phyloP scores from a whole-genome alignment of 495 filamentous ascomycete genomes.

The Aspergillus wentii region DNA sequence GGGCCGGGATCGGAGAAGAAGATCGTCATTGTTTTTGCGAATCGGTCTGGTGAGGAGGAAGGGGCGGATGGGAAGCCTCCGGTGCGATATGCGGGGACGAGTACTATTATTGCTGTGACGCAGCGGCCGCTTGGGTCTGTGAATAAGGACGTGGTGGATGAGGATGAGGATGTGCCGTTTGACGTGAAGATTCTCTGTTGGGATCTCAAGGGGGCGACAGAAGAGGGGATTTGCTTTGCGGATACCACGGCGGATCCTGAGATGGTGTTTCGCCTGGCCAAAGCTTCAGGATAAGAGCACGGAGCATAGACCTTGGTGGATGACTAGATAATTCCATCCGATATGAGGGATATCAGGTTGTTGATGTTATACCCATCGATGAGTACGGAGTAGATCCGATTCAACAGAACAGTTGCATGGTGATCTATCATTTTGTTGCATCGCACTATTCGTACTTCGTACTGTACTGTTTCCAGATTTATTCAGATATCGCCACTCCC shows the following conservation, averaged over 20 bases:
- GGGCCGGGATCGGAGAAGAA: slow-evolving; percentile 45
- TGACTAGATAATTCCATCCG: too few species aligned
- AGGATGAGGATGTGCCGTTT: slow-evolving; percentile 16
- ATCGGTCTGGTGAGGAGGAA: slow-evolving; percentile 72
- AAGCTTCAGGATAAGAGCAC: slow-evolving; percentile 2
- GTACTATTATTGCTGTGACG: slow-evolving; percentile 70
- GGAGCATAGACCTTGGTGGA: neutral
- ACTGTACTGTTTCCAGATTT: too few species aligned
- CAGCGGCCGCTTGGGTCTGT: slow-evolving; percentile 18
- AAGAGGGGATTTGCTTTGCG: slow-evolving; percentile 45
- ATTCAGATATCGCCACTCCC: too few species aligned
- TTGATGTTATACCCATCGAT: too few species aligned
- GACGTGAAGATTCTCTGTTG: slow-evolving; percentile 43
- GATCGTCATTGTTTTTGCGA: slow-evolving; percentile 76
- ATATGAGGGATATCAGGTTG: too few species aligned
- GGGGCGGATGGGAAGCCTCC: slow-evolving; percentile 35
- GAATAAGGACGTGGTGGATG: slow-evolving; percentile 25
- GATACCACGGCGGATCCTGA: slow-evolving; percentile 40
- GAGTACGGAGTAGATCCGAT: too few species aligned
- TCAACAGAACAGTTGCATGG: too few species aligned
- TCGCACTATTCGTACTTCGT: too few species aligned
- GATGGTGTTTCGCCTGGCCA: slow-evolving; percentile 35
- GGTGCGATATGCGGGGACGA: slow-evolving; percentile 75
- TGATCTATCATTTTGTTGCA: too few species aligned
- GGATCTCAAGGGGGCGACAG: slow-evolving; percentile 40